Evolutionary conservation across 768 basidiomycete species (phyloP), one percentile per base, ranked within the genome.

Genomic region (Hygrophorus russula): DNA sequence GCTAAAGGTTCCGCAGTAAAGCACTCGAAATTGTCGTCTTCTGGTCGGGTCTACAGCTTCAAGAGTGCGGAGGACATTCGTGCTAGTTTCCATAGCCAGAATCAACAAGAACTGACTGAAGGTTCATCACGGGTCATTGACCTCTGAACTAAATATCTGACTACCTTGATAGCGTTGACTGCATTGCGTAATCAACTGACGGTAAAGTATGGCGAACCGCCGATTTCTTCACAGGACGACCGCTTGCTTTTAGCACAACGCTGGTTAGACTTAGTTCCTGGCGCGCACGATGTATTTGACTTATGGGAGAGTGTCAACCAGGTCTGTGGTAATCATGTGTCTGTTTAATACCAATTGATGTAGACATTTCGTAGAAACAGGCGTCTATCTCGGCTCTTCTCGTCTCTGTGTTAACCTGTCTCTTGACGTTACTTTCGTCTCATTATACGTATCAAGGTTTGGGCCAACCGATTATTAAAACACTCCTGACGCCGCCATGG

Each of bases 371-470:
- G 24, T 47, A 72, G 71, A 59, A 68, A 27, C 61, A 76, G 66
- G 61, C 59, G 18, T 59, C 70, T 2, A 55, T 69, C 7, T 54
- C 71, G 19, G 56, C 69, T 0, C 58, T 71, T 10, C 49, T 79
- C 15, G 46, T 77, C 0, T 73, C 78, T 0, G 50, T 79, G 0
- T 53, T 90, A 5, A 69, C 83, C 0, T 67, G 73, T 0, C 49
- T 86, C n/a, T 53, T 90, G 44, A 66, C 62, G 4, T 60, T 91
- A 0, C 62, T 85, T 11, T 78, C 82, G 2, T 63, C 68, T 3
- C 85, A 89, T 39, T 82, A 83, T 47, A 70, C 77, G 3, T 74
- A 78, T 53, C 85, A 89, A 49, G 47, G 68, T 0, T 56, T 74
- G 17, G 85, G 84, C 0, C 61, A 71, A 30, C 69, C 82, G 0